Percentiles rank a stretch among this genome's conserved stretches.
These are phyloP conservation scores for Pseudozyma sp. DNA, from an alignment of 1,284 basidiomycete genomes.

Conservation along the genomic window DNA sequence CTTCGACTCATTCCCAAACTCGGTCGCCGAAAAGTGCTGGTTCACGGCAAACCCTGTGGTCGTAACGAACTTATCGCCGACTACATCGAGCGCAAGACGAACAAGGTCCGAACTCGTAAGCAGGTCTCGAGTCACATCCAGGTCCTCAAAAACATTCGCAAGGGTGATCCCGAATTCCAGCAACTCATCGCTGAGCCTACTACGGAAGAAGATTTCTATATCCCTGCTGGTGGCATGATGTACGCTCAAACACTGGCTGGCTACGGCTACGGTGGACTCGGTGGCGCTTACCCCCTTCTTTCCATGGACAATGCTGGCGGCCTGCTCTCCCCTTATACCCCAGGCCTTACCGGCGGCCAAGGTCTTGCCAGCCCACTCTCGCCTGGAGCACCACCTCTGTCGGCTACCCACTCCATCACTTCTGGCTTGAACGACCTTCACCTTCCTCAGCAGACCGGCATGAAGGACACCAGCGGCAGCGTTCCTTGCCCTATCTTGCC, in stretches of 20 bases:
- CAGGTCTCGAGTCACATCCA: conserved; percentile 69
- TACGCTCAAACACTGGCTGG: conserved; percentile 66
- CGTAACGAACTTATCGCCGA: conserved; percentile 73
- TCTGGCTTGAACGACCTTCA: conserved; percentile 61
- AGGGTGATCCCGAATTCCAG: conserved; percentile 68
- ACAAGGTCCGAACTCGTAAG: conserved; percentile 66
- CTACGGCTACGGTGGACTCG: conserved; percentile 65
- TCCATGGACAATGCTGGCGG: conserved; percentile 38
- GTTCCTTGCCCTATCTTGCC: conserved; percentile 61
- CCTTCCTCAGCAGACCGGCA: conserved; percentile 44
- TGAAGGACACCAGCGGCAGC: conserved; percentile 40
- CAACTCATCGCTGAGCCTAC: conserved; percentile 67
- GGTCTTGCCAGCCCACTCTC: conserved; percentile 44
- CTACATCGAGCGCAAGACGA: conserved; percentile 71
- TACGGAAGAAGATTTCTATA: conserved; percentile 68
- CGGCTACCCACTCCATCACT: conserved; percentile 59
- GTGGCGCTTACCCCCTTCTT: conserved; percentile 52
- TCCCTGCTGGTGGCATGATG: conserved; percentile 68
- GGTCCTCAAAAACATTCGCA: conserved; percentile 68
- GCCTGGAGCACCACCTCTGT: conserved; percentile 53
- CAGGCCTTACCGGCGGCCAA: conserved; percentile 33
- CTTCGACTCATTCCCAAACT: conserved; percentile 70
- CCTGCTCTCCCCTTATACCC: conserved; percentile 61
- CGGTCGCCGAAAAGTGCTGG: conserved; percentile 71
- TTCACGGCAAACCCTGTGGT: conserved; percentile 72